Base-by-base conservation (phyloP, 805 yeast genomes). In the Saccharomycopsis selenospora region DNA sequence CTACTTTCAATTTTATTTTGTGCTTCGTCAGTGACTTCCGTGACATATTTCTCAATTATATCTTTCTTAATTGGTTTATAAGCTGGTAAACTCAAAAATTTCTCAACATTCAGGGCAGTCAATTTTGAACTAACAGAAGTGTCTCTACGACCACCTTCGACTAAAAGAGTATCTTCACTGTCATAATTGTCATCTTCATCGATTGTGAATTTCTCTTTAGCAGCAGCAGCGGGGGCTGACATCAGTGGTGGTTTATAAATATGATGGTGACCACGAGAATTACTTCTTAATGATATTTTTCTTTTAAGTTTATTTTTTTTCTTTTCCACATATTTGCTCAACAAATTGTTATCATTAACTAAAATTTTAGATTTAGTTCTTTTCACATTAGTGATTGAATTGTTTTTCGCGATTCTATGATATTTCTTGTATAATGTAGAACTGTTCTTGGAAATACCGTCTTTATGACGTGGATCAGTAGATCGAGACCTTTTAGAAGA, bases 41-140 rank as follows among this genome's bases (percentile, higher is more conserved):
- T 20, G 13, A 50, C 48, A 22, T 50, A 50, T 33, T 46, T 33
- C 4, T 50, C 54, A 20, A 50, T 50, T 6, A 50, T 25, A 17
- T 46, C 48, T 24, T 29, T 41, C 28, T 48, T 47, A 22, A 49
- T 41, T 8, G 54, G 54, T 17, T 36, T 28, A 38, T 50, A 50
- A 6, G 36, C 22, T 13, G 46, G 51, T 20, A 33, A 25, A 36
- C 27, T 42, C 2, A 43, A 5, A 20, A 47, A 45, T 29, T 44
- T 46, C 43, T 50, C 40, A 17, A 50, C 40, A 41, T 50, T 50
- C 24, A 36, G 48, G 23, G 36, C 36, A 4, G 54, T 50, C 11
- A 50, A 36, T 25, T 46, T 45, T 13, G 46, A 40, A 22, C 46
- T 24, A 11, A 4, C 20, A 10, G 50, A 50, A 8, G 27, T 3